Percentiles rank a stretch among this genome's conserved stretches.
Conservation (phyloP, 1,139 yeast genomes). For the Dujonia santamariae region DNA sequence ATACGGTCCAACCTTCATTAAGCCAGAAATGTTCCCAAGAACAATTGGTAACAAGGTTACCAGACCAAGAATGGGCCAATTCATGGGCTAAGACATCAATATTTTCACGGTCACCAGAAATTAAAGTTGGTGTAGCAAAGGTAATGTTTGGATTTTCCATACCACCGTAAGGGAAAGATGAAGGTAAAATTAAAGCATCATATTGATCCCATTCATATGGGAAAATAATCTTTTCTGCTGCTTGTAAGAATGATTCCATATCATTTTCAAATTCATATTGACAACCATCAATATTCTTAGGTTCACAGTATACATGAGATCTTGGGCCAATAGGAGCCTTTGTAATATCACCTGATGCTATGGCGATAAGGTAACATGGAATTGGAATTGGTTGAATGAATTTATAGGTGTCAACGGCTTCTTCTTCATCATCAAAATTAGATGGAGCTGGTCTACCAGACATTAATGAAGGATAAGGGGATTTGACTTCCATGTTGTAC, state of each 20-base stretch:
- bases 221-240: slow-evolving; percentile 80
- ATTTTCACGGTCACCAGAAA: slow-evolving; percentile 82
- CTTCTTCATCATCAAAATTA: slow-evolving; percentile 12
- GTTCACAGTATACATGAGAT: slow-evolving; percentile 79
- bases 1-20: slow-evolving; percentile 96
- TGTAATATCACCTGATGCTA: slow-evolving; percentile 79
- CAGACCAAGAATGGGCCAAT: slow-evolving; percentile 90
- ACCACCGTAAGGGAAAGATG: slow-evolving; percentile 90
- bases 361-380: slow-evolving; percentile 79
- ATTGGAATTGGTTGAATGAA: slow-evolving; percentile 80
- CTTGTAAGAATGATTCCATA: slow-evolving; percentile 71
- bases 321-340: slow-evolving; percentile 80
- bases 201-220: slow-evolving; percentile 84
- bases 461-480: slow-evolving; percentile 66
- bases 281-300: slow-evolving; percentile 62
- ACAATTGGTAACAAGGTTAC: slow-evolving; percentile 83
- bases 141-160: slow-evolving; percentile 95
- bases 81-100: slow-evolving; percentile 91
- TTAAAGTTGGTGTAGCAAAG: slow-evolving; percentile 86
- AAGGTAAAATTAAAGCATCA: slow-evolving; percentile 78
- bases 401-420: slow-evolving; percentile 19
- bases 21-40: slow-evolving; percentile 96
- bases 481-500: slow-evolving; percentile 56
- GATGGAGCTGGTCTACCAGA: slow-evolving; percentile 52
- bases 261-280: slow-evolving; percentile 80